Percentiles rank a stretch among this genome's conserved stretches.
Evolutionary conservation across 139 green algal species (phyloP).

Genomic region (Spirogloea muscicola): DNA sequence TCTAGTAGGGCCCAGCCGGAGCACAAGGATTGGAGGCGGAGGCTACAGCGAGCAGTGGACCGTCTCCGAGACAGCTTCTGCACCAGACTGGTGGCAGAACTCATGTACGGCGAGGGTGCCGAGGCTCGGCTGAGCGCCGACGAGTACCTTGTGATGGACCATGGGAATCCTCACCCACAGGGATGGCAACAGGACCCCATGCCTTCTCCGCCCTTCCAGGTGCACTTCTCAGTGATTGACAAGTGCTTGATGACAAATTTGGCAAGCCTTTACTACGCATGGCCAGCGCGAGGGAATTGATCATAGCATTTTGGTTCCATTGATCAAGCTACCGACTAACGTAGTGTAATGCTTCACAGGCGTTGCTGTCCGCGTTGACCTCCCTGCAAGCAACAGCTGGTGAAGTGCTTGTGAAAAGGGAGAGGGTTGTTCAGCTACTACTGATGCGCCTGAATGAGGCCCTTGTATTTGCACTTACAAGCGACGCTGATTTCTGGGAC

Average conservation of each 20-base stretch:
- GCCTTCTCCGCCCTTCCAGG: slow-evolving; percentile 20
- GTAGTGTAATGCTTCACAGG: not conserved
- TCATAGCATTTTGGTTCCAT: no score
- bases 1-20: no score
- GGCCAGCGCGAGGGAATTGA: no score
- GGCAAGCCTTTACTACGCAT: no score
- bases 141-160: slow-evolving; percentile 30
- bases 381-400: slow-evolving; percentile 4
- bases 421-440: slow-evolving; percentile 33
- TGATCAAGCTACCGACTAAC: no score
- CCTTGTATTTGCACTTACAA: slow-evolving; percentile 30
- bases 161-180: not conserved
- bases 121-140: slow-evolving; percentile 9
- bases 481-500: slow-evolving; percentile 27
- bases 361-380: slow-evolving; percentile 11
- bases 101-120: slow-evolving; percentile 38
- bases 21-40: slow-evolving; percentile 27
- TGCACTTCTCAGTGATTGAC: no score
- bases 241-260: no score
- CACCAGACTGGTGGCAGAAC: slow-evolving; percentile 18
- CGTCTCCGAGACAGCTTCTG: slow-evolving; percentile 34
- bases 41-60: slow-evolving; percentile 40
- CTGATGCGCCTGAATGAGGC: slow-evolving; percentile 40
- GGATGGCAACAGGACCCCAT: slow-evolving; percentile 17
- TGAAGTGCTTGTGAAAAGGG: slow-evolving; percentile 22